These are phyloP conservation scores for Naematelia encephala DNA, from an alignment of 768 basidiomycete species.

Conservation along the genomic window DNA sequence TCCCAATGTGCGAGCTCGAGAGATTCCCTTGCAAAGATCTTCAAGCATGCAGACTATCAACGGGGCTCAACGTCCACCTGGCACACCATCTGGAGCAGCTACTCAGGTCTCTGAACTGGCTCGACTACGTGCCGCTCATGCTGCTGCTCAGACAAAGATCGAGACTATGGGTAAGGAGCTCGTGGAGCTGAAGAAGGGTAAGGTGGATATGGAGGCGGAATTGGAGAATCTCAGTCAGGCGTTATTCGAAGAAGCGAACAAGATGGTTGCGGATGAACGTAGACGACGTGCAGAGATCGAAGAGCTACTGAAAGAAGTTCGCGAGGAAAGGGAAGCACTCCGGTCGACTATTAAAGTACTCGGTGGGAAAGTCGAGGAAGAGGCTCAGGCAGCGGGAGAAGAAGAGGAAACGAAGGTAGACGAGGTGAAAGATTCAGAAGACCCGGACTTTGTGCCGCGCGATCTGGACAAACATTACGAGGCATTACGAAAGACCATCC, in stretches of 20 bases:
- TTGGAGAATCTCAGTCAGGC: slow-evolving; percentile 48
- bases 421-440: slow-evolving; percentile 6
- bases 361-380: slow-evolving; percentile 33
- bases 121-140: slow-evolving; percentile 25
- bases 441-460: slow-evolving; percentile 21
- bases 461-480: slow-evolving; percentile 46
- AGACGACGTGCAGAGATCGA: slow-evolving; percentile 40
- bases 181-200: slow-evolving; percentile 44
- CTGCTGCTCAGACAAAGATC: slow-evolving; percentile 28
- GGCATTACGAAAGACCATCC: slow-evolving; percentile 40
- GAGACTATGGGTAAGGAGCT: slow-evolving; percentile 41
- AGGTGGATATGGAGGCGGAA: slow-evolving; percentile 50
- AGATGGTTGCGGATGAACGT: slow-evolving; percentile 51
- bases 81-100: not conserved
- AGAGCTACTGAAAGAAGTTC: slow-evolving; percentile 44
- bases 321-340: slow-evolving; percentile 36
- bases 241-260: slow-evolving; percentile 52
- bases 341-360: slow-evolving; percentile 41
- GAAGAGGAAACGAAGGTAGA: slow-evolving; percentile 1
- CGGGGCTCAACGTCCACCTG: not conserved
- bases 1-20: not conserved
- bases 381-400: slow-evolving; percentile 16
- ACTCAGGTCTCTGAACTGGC: slow-evolving; percentile 22
- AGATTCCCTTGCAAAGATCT: not conserved
- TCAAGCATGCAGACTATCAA: not conserved